These are phyloP conservation scores for Neofusicoccum sp. DNA, from an alignment of 2,329 filamentous ascomycete genomes.

Conservation along the genomic window DNA sequence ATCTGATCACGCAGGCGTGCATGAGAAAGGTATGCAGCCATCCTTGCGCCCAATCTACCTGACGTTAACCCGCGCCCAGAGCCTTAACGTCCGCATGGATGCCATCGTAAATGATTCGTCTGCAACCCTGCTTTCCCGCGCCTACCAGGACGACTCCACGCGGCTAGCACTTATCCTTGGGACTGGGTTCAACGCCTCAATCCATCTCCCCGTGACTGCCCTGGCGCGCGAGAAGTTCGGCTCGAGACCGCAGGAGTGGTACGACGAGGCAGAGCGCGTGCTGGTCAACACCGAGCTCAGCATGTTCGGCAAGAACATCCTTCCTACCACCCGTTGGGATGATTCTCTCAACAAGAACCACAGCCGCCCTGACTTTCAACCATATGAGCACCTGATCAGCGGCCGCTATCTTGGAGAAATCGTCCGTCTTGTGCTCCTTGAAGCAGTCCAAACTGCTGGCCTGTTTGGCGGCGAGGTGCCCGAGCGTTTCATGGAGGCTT, in stretches of 20 bases:
- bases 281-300: conserved; percentile 68
- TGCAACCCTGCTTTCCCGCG: conserved; percentile 63
- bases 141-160: conserved; percentile 62
- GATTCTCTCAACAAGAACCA: conserved; percentile 61
- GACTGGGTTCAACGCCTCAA: conserved; percentile 66
- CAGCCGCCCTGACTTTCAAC: conserved; percentile 63
- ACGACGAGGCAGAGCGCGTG: conserved; percentile 60
- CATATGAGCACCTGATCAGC: conserved; percentile 65
- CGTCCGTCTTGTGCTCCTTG: conserved; percentile 61
- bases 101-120: conserved; percentile 68
- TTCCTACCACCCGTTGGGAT: conserved; percentile 65
- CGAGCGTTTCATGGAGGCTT: conserved; percentile 57
- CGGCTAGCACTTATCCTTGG: conserved; percentile 66
- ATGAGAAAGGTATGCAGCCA: conserved; percentile 44
- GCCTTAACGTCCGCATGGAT: conserved; percentile 60
- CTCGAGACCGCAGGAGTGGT: conserved; percentile 56
- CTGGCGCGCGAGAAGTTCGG: conserved; percentile 61
- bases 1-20: conserved; percentile 62
- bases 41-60: conserved; percentile 5
- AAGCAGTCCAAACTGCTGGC: conserved; percentile 58
- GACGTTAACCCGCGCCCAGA: conserved; percentile 32
- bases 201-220: conserved; percentile 59
- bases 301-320: conserved; percentile 64
- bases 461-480: conserved; percentile 62
- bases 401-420: conserved; percentile 67